A percentile compares a stretch with the other conserved stretches of the same genome.
phyloP scores from a whole-genome alignment of 306 rosid species.

The Prunus davidiana region DNA sequence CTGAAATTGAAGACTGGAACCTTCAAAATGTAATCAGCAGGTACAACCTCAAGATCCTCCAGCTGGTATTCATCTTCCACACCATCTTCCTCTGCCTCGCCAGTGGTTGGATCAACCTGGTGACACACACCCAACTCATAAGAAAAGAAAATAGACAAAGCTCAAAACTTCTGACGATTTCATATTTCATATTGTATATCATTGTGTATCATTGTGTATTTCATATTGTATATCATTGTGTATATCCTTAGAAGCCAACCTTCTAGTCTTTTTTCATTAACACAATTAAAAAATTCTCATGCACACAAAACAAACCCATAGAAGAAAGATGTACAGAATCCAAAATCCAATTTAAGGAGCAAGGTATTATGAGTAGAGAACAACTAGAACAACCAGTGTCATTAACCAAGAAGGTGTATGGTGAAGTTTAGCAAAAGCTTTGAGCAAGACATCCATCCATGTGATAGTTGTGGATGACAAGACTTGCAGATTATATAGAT shows the following conservation, averaged over 20 bases:
- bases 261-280: not conserved
- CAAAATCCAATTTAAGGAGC: not conserved
- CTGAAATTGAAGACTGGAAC: conserved; percentile 86
- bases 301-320: not conserved
- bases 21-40: conserved; percentile 91
- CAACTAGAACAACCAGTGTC: not conserved
- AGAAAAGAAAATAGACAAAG: not conserved
- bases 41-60: conserved; percentile 95
- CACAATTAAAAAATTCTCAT: not conserved
- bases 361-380: not conserved
- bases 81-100: conserved; percentile 97
- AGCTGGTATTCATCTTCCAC: conserved; percentile 97
- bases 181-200: not conserved
- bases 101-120: conserved; percentile 80
- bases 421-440: not conserved
- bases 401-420: not conserved
- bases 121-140: conserved; percentile 25
- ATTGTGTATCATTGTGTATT: not conserved
- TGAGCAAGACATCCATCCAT: not conserved
- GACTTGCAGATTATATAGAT: not conserved
- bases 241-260: not conserved
- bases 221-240: not conserved
- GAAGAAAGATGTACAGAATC: not conserved
- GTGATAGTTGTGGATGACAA: not conserved
- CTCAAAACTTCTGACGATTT: not conserved